phyloP scores from a whole-genome alignment of 2,329 filamentous ascomycete genomes.

The Colletotrichum sidae region DNA sequence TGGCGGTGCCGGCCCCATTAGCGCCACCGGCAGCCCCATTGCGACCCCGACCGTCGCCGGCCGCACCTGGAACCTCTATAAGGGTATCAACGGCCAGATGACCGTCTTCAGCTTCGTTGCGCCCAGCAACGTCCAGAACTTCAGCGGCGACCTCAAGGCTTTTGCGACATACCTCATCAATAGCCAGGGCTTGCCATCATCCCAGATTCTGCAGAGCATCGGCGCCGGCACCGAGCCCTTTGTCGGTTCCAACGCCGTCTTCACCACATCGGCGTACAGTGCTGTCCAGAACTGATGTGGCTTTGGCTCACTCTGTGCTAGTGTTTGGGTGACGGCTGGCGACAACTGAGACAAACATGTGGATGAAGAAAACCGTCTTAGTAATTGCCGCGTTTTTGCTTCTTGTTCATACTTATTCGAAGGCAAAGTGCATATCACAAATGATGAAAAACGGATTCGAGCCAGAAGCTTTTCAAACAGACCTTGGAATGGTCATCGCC shows the following conservation, averaged over 20 bases:
- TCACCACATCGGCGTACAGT: conserved; percentile 38
- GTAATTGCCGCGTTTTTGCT: not conserved
- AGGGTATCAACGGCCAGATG: conserved; percentile 69
- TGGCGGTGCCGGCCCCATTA: conserved; percentile 69
- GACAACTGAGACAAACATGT: conserved; percentile 23
- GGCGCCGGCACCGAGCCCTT: conserved; percentile 69
- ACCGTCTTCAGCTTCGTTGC: conserved; percentile 69
- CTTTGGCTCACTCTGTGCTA: not conserved
- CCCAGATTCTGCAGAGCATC: conserved; percentile 49
- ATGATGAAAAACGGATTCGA: conserved; percentile 21
- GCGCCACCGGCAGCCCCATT: conserved; percentile 59
- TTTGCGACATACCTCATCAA: conserved; percentile 68
- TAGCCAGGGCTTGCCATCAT: conserved; percentile 59
- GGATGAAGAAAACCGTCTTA: conserved; percentile 10
- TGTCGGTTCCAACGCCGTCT: conserved; percentile 54
- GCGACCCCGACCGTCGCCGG: conserved; percentile 66
- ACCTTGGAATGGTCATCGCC: conserved; percentile 12
- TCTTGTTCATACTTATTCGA: conserved; percentile 26
- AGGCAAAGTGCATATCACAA: conserved; percentile 27
- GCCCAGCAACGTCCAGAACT: conserved; percentile 58
- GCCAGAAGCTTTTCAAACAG: not conserved
- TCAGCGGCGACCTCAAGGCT: conserved; percentile 66
- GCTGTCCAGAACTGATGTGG: conserved; percentile 11
- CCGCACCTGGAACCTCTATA: conserved; percentile 67
- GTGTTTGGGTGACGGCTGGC: not conserved